Evolutionary conservation across 176 grass and related monocot species (phyloP), one percentile per base, ranked within the genome.

Genomic region (Avena insularis): DNA sequence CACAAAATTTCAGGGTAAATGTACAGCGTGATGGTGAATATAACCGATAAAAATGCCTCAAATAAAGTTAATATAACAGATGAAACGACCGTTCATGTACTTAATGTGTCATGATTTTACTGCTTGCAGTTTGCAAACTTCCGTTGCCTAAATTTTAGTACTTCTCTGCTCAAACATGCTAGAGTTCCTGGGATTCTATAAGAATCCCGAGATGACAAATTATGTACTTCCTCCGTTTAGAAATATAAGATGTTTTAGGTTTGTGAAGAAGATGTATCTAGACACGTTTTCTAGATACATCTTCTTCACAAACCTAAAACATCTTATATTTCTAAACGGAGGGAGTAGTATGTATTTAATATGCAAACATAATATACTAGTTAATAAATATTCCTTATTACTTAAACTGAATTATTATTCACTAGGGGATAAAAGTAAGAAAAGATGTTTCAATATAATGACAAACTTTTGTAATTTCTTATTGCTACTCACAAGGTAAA

Each of bases 401-500:
- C 12, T 58, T 31, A n/a, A 86, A 75, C 27, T 47, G 3, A 54
- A 83, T 56, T 47, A 36, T n/a, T 55, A 46, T 23, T 19, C 66
- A 50, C 17, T 49, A 67, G 19, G 48, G 19, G 7, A 73, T 47
- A 49, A 57, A 79, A 8, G 8, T 2, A 79, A 49, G 1, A 79
- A 31, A 35, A 51, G 14, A 4, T 65, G 33, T 63, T 36, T 33
- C 0, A 7, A 63, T 70, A 4, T 62, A 8, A 2, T 17, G 23
- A 14, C 54, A 83, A 87, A 78, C 29, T 82, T 75, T n/a, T n/a
- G n/a, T n/a, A n/a, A 72, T 72, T 8, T 73, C 15, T 57, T 86
- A 45, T 80, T 71, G 54, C 15, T 57, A 87, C 87, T 89, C 83
- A 98, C 95, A 80, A 98, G 93, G 60, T 98, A 98, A 27, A 98